A percentile compares a stretch with the other conserved stretches of the same genome.
Evolutionary conservation across 148 eudicot species (phyloP).

Genomic region (Rhododendron henanense): DNA sequence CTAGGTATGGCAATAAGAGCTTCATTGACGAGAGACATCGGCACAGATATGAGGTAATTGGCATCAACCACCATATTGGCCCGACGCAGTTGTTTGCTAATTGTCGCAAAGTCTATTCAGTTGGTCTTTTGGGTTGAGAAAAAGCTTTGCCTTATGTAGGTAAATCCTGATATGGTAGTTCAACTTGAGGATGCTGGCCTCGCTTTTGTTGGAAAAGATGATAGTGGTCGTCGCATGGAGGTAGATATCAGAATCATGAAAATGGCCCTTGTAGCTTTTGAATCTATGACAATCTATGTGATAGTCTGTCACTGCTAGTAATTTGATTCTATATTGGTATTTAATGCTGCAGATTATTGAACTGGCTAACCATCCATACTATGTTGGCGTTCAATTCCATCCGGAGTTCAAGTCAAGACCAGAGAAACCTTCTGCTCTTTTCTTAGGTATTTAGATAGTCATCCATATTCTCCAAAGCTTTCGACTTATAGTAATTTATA

Average conservation of each 20-base stretch:
- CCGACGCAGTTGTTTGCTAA: not conserved
- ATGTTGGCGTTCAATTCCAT: slow-evolving; percentile 90
- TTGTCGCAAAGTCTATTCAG: not conserved
- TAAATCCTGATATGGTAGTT: slow-evolving; percentile 75
- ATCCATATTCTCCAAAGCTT: not conserved
- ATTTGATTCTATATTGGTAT: not conserved
- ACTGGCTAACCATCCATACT: slow-evolving; percentile 73
- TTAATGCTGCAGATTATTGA: slow-evolving; percentile 64
- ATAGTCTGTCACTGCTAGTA: not conserved
- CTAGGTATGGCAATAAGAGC: slow-evolving; percentile 68
- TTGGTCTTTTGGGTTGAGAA: not conserved
- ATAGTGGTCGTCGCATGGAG: slow-evolving; percentile 92
- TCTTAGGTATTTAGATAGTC: slow-evolving; percentile 51
- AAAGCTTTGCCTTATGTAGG: slow-evolving; percentile 36
- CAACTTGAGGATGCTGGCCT: slow-evolving; percentile 86
- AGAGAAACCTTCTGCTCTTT: slow-evolving; percentile 84
- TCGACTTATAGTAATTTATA: not conserved
- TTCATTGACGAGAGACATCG: slow-evolving; percentile 96
- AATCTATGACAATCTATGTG: not conserved
- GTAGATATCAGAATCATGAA: slow-evolving; percentile 28
- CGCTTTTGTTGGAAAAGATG: slow-evolving; percentile 87
- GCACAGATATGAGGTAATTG: slow-evolving; percentile 89
- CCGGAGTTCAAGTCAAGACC: slow-evolving; percentile 97
- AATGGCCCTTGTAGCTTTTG: not conserved
- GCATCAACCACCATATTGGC: not conserved